Conservation (phyloP, 2,329 filamentous ascomycete genomes). For the Salinomyces thailandicus region DNA sequence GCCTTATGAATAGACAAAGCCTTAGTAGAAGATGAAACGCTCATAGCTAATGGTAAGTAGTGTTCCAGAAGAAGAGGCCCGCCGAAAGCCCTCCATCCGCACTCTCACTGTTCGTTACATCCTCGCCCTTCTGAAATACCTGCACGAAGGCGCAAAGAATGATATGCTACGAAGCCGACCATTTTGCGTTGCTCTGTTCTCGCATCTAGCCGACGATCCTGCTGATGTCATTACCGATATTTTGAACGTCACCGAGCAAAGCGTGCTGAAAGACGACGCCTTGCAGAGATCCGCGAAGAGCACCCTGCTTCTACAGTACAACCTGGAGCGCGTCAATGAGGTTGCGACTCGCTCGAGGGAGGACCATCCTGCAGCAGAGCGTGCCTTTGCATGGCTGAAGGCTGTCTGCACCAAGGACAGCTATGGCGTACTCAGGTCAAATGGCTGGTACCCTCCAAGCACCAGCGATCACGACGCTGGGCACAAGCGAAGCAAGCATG, state of each 20-base stretch:
- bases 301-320: slow-evolving; percentile 32
- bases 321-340: slow-evolving; percentile 31
- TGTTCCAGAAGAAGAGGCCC: slow-evolving; percentile 45
- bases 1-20: too few species aligned
- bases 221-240: slow-evolving; percentile 65
- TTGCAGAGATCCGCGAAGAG: slow-evolving; percentile 61
- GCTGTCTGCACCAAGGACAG: slow-evolving; percentile 62
- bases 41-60: slow-evolving; percentile 6
- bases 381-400: slow-evolving; percentile 65
- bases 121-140: slow-evolving; percentile 65
- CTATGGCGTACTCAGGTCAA: slow-evolving; percentile 64
- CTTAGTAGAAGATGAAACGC: too few species aligned
- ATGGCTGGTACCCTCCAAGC: slow-evolving; percentile 73
- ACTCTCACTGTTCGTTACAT: slow-evolving; percentile 76
- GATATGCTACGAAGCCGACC: slow-evolving; percentile 71
- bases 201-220: slow-evolving; percentile 67
- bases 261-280: slow-evolving; percentile 64
- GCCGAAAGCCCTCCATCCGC: slow-evolving; percentile 64
- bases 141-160: slow-evolving; percentile 65
- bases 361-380: slow-evolving; percentile 50
- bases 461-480: slow-evolving; percentile 31
- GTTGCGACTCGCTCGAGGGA: slow-evolving; percentile 47
- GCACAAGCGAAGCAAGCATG: slow-evolving; percentile 25
- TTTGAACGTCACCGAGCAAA: slow-evolving; percentile 56
- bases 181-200: slow-evolving; percentile 59